Percentiles rank a stretch among this genome's conserved stretches.
phyloP scores from a whole-genome alignment of 2,329 filamentous ascomycete genomes.

The Alternaria sp. region DNA sequence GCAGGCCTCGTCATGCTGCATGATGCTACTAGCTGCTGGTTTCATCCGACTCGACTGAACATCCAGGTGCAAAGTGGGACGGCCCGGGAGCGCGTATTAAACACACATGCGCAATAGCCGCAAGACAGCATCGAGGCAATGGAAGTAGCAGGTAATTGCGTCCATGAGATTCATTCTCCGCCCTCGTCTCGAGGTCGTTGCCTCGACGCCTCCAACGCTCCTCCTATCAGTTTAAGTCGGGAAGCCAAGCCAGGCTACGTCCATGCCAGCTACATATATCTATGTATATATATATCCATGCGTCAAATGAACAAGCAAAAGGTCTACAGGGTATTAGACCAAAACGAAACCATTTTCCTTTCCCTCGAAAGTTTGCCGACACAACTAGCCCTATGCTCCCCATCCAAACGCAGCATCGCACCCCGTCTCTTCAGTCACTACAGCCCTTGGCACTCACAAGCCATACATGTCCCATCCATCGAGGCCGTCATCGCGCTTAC shows the following conservation, averaged over 20 bases:
- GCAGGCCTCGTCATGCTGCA: constrained; percentile 20
- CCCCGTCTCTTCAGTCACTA: constrained; percentile 21
- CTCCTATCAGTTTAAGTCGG: constrained; percentile 40
- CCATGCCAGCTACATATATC: constrained; percentile 31
- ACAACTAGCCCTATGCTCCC: constrained; percentile 25
- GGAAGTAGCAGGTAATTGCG: constrained; percentile 12
- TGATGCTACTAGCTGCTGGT: constrained; percentile 3
- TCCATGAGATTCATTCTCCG: constrained; percentile 36
- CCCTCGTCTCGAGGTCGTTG: constrained; percentile 36
- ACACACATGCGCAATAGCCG: constrained; percentile 18
- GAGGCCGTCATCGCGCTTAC: constrained; percentile 43
- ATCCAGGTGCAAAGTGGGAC: constrained; percentile 22
- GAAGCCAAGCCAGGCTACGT: constrained; percentile 35
- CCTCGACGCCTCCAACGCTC: constrained; percentile 35
- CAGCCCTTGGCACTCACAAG: constrained; percentile 46
- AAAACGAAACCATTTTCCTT: constrained; percentile 25
- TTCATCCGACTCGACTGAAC: constrained; percentile 3
- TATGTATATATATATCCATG: constrained; percentile 25
- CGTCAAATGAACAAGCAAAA: constrained; percentile 33
- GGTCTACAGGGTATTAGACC: constrained; percentile 40
- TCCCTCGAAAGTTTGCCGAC: constrained; percentile 20
- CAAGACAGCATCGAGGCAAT: constrained; percentile 10
- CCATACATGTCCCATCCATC: constrained; percentile 75
- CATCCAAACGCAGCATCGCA: constrained; percentile 19
- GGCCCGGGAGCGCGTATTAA: constrained; percentile 15